Evolutionary conservation across 192 early-diverging fungal species (phyloP), one percentile per base, ranked within the genome.

Genomic region (Gryganskiella cystojenkinii): DNA sequence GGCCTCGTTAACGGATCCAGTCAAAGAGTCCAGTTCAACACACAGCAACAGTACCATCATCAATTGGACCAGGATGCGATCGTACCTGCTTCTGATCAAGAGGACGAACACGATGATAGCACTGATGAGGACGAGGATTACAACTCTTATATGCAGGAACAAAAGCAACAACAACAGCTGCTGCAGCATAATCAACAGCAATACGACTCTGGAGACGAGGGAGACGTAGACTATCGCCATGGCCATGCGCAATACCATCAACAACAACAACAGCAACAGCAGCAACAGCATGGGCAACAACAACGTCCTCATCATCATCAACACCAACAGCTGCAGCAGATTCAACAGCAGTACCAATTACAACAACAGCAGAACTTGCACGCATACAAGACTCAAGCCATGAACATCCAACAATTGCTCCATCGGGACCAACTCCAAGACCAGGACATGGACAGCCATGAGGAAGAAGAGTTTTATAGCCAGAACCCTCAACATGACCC

Each of bases 351-450:
- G 19, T 73, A 73, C 17, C 71, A 73, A 19, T 27, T 64, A 5
- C 71, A 73, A 27, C 74, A 78, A 33, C 74, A 78, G 50, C 74
- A 78, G 47, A 65, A 78, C 17, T 53, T 63, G 10, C 27, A 78
- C 28, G 74, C 74, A 20, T 78, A 78, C 50, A 56, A 64, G 49
- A 63, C 74, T 42, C 74, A 76, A 25, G 73, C 73, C 34, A 76
- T 76, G 73, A 76, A 76, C 42, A 76, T 76, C 27, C 73, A 78
- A 13, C 74, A 78, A 53, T 37, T 69, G 30, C 74, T 78, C 42
- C 74, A 35, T 8, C 65, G 56, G 28, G 67, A 68, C 25, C 74
- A 69, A 11, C 47, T 6, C 5, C 44, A 58, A 15, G 65, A 78
- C 31, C 66, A 69, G 1, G 71, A 73, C 35, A 65, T 65, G 71